Evolutionary conservation across 2,329 filamentous ascomycete genomes (phyloP).

Genomic region (Emergomyces orientalis): DNA sequence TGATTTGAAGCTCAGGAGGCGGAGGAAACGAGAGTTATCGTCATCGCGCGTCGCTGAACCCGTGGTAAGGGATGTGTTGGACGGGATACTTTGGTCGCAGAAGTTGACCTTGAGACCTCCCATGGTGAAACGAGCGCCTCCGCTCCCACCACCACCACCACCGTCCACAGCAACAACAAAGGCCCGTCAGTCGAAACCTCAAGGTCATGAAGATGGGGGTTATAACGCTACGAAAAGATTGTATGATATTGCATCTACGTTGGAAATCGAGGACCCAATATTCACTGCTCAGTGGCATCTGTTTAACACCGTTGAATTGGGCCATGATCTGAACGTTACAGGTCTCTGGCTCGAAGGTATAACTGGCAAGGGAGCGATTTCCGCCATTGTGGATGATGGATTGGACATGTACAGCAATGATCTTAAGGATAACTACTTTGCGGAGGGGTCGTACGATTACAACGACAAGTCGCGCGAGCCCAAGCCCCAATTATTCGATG

Average conservation of each 20-base stretch:
- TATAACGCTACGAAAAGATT: constrained; percentile 49
- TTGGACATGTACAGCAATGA: constrained; percentile 93
- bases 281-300: constrained; percentile 95
- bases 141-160: constrained; percentile 19
- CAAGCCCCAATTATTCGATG: constrained; percentile 70
- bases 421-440: constrained; percentile 87
- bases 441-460: constrained; percentile 88
- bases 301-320: constrained; percentile 67
- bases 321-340: constrained; percentile 94
- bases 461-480: constrained; percentile 77
- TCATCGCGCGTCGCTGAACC: constrained; percentile 22
- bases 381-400: constrained; percentile 92
- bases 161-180: neutral
- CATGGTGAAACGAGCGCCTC: constrained; percentile 50
- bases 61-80: constrained; percentile 47
- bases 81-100: constrained; percentile 65
- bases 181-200: constrained; percentile 12
- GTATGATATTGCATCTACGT: constrained; percentile 49
- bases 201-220: constrained; percentile 20
- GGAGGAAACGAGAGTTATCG: constrained; percentile 48
- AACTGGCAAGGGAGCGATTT: constrained; percentile 78
- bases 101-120: constrained; percentile 61
- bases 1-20: constrained; percentile 48
- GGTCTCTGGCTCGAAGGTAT: constrained; percentile 84
- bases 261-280: constrained; percentile 81